Evolutionary conservation across 371 early-diverging fungal species (phyloP).

Genomic region (Batkoa obscura): DNA sequence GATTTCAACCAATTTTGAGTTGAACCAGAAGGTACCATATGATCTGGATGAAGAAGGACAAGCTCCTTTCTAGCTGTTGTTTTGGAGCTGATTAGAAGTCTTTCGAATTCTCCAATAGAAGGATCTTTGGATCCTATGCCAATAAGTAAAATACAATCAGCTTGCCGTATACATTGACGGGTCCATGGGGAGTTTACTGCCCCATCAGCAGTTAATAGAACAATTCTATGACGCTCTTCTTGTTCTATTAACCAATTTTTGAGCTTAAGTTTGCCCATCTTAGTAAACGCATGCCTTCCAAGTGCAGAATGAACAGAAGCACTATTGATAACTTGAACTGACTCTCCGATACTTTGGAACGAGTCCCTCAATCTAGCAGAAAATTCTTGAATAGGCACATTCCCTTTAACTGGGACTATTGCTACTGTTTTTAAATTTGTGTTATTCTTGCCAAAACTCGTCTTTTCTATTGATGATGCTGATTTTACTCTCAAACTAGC

Average conservation of each 20-base stretch:
- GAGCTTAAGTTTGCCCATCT: constrained; percentile 77
- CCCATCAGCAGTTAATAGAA: constrained; percentile 86
- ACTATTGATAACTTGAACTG: constrained; percentile 55
- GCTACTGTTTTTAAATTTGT: constrained; percentile 83
- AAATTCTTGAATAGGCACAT: constrained; percentile 77
- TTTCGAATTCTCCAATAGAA: constrained; percentile 78
- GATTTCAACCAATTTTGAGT: constrained; percentile 85
- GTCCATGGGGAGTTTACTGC: constrained; percentile 86
- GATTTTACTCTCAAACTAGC: constrained; percentile 9
- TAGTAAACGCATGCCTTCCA: constrained; percentile 81
- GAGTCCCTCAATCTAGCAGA: constrained; percentile 59
- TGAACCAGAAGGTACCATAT: constrained; percentile 53
- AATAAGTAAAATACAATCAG: constrained; percentile 86
- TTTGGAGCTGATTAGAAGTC: constrained; percentile 73
- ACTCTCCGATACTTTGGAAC: constrained; percentile 49
- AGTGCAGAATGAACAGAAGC: constrained; percentile 56
- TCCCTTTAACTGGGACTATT: constrained; percentile 64
- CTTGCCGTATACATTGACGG: constrained; percentile 85
- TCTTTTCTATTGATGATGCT: background rate
- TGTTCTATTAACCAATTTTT: constrained; percentile 82
- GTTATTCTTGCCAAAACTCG: constrained; percentile 47
- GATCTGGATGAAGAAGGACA: constrained; percentile 66
- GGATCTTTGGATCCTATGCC: constrained; percentile 80
- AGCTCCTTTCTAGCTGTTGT: constrained; percentile 93
- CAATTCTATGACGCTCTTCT: constrained; percentile 70